Percentiles rank a stretch among this genome's conserved stretches.
Evolutionary conservation across 2,329 filamentous ascomycete genomes (phyloP).

Genomic region (Hypoxylon rubiginosum): DNA sequence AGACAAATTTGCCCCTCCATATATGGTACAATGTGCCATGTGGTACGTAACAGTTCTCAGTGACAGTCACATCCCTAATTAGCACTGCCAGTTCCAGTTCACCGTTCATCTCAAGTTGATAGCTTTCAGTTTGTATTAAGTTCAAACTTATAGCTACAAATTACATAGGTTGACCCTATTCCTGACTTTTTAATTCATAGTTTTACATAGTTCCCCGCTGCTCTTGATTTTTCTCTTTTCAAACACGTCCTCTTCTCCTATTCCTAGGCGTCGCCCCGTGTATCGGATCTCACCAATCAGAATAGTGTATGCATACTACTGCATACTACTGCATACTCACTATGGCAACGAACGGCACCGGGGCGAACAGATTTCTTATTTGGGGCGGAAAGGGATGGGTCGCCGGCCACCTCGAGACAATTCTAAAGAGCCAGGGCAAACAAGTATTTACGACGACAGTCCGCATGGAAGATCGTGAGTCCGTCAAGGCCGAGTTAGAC

Average conservation of each 20-base stretch:
- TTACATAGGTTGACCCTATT: background rate
- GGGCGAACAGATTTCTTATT: slow-evolving; percentile 66
- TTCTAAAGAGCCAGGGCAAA: slow-evolving; percentile 72
- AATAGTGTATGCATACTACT: background rate
- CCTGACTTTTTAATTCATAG: background rate
- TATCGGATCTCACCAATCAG: too few species aligned
- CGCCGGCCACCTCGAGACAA: slow-evolving; percentile 69
- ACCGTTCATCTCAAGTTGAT: slow-evolving; percentile 11
- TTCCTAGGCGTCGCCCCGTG: background rate
- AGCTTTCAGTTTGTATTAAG: slow-evolving; percentile 8
- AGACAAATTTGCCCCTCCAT: slow-evolving; percentile 36
- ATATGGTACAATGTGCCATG: background rate
- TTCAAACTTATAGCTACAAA: background rate
- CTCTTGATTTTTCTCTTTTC: background rate
- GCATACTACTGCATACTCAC: slow-evolving; percentile 25
- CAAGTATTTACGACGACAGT: slow-evolving; percentile 71
- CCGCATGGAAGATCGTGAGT: slow-evolving; percentile 74
- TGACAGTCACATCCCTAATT: slow-evolving; percentile 23
- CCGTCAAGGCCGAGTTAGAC: slow-evolving; percentile 69
- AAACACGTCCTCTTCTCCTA: background rate
- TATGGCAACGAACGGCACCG: slow-evolving; percentile 50
- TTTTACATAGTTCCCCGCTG: background rate
- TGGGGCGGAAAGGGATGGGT: slow-evolving; percentile 76
- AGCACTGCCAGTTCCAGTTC: slow-evolving; percentile 17
- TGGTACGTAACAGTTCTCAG: background rate